Evolutionary conservation across 306 rosid species (phyloP).

Genomic region (Medicago lupulina): DNA sequence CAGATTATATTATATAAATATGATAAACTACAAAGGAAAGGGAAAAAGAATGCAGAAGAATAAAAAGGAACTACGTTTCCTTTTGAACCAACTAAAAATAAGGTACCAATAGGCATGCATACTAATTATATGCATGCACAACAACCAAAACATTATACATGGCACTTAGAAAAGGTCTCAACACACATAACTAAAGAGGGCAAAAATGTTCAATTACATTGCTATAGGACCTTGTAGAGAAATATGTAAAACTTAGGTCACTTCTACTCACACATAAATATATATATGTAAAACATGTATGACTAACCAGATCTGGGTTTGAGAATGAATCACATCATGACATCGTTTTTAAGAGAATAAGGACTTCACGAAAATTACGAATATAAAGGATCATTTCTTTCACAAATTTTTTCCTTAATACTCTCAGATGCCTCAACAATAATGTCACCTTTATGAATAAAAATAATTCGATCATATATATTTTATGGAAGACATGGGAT

Average conservation of each 20-base stretch:
- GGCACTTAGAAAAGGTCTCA: slow-evolving; percentile 23
- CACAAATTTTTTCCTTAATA: slow-evolving; percentile 8
- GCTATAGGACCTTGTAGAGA: slow-evolving; percentile 11
- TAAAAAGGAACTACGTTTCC: slow-evolving; percentile 18
- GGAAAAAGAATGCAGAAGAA: slow-evolving; percentile 3
- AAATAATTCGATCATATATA: slow-evolving; percentile 30
- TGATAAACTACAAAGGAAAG: slow-evolving; percentile 35
- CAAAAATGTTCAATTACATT: neutral
- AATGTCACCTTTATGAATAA: slow-evolving; percentile 23
- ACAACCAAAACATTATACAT: slow-evolving; percentile 29
- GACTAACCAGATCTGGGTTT: slow-evolving; percentile 18
- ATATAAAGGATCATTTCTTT: too few species aligned
- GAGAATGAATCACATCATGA: slow-evolving; percentile 23
- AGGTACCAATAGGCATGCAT: slow-evolving; percentile 26
- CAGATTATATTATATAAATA: slow-evolving; percentile 33
- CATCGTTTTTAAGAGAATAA: slow-evolving; percentile 1
- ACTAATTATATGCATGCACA: slow-evolving; percentile 20
- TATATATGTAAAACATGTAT: slow-evolving; percentile 28
- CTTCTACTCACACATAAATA: slow-evolving; percentile 8
- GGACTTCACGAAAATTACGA: neutral
- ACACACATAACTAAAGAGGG: slow-evolving; percentile 9
- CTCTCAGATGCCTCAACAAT: slow-evolving; percentile 16
- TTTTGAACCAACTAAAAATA: neutral
- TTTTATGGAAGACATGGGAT: slow-evolving; percentile 29
- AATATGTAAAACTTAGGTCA: slow-evolving; percentile 19